Evolutionary conservation across 768 basidiomycete species (phyloP), one percentile per base, ranked within the genome.

Genomic region (Podaxis mareebaensis): DNA sequence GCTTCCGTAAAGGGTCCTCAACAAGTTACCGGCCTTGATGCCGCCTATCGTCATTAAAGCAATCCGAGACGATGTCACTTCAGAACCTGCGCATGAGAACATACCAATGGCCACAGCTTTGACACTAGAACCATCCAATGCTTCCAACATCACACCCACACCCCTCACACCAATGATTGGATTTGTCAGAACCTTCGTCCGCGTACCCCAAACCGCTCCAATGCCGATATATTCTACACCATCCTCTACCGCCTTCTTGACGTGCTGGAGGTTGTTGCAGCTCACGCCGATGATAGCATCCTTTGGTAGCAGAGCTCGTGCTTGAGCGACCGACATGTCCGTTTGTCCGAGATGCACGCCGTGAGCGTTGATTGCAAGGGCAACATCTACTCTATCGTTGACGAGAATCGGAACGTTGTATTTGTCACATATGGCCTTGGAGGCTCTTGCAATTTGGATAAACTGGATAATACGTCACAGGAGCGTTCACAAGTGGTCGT

Each of bases 301-400:
- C 1, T 79, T 70, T 0, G 92, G 92, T 3, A 98, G 81, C 2
- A 97, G 78, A 12, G 71, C 72, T 26, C 89, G 85, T 3, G 89
- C 94, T 48, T 85, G 71, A 46, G 79, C 70, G 11, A 91, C 79
- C 2, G 91, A 85, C 84, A 93, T 91, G 72, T 96, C 95, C 0
- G 85, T 83, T 75, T 97, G 96, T 5, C 96, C 96, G 49, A 97
- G 78, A 71, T 98, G 96, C 11, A 96, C 87, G 15, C 95, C 95
- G 51, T 84, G 83, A 2, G 89, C 89, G 49, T 84, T 78, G 22
- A 92, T 77, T 6, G 92, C 91, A 22, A 95, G 80, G 8, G 91
- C 93, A 24, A 98, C 86, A 69, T 97, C 96, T 62, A 96, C 79
- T 11, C 94, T 85, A 73, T 93, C 91, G 71, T 95, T 93, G 75